Base-by-base conservation (phyloP, 805 yeast species). In the Ogataea methylovora region DNA sequence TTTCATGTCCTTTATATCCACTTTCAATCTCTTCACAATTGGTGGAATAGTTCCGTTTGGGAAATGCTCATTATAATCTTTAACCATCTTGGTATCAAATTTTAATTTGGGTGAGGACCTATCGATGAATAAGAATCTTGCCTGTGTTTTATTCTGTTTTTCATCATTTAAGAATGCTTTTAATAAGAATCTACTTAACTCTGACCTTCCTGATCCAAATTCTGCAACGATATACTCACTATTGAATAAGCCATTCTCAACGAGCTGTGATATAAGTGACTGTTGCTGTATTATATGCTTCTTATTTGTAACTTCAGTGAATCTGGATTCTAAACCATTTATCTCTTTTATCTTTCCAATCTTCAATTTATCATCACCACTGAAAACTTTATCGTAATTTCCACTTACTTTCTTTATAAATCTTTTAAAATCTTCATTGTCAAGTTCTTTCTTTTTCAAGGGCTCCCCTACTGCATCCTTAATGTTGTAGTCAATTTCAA, bases 191-290 rank as follows among this genome's bases (percentile, higher is more conserved):
- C 94, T 58, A 1, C 87, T 71, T 17, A 87, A 65, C 51, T 88
- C 96, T 2, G 84, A 95, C 42, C 88, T 72, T 0, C 97, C 97
- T 54, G 95, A 84, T 1, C 97, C 97, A 63, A 85, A 86, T 56
- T 87, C 97, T 20, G 82, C 52, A 49, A 75, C 73, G 33, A 65
- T 58, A 24, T 46, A 35, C 3, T 44, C 38, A 2, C 52, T 27
- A 1, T 56, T 52, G 25, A 80, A 57, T 7, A 79, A 49, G 0
- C 51, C 51, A 12, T 54, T 42, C 4, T 56, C 51, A 17, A 67
- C 62, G 46, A 87, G 54, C 41, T 82, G 82, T 2, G 84, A 86
- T 12, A 84, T 80, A 38, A 87, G 53, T 2, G 94, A 81, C 0
- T 87, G 69, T 53, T 87, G 97, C 52, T 87, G 97, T 3, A 69